Evolutionary conservation across 495 filamentous ascomycete genomes (phyloP), one percentile per base, ranked within the genome.

Genomic region (Penicillium subrubescens): DNA sequence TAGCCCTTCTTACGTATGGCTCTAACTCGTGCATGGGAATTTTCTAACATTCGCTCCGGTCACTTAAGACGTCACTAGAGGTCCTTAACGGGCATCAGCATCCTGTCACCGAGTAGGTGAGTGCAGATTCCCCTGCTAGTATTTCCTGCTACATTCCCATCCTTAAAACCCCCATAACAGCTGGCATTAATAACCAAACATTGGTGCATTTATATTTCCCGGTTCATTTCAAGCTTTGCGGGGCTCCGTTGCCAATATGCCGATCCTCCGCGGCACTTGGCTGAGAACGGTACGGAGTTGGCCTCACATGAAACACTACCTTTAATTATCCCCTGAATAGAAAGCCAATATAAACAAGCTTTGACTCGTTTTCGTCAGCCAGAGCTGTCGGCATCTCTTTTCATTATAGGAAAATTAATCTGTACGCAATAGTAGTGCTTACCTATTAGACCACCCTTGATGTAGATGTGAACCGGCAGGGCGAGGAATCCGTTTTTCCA

Each of bases 141-240:
- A 41, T 10, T 54, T 27, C 17, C 27, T 34, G 29, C 2, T 5
- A n/a, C 29, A 34, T 8, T 1, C 12, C 8, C 5, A 33, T 54
- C 51, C 3, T 34, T 29, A 54, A 15, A 17, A 53, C n/a, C 10
- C 14, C 29, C 52, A 34, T 10, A 31, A 55, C 3, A 55, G 5
- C 2, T 8, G 5, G 12, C 15, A 29, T 31, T 15, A 31, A 52
- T 52, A 52, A 29, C 15, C 14, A 31, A 31, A 35, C 17, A 56
- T 35, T 56, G 31, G 53, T 56, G 53, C 53, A 56, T 37, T 56
- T 56, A 56, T 37, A 34, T 37, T 27, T 37, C 31, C 53, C 33
- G 33, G 37, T 27, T 34, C 71, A 33, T 56, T 19, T 61, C 12
- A 48, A 44, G n/a, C 51, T 62, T 62, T 41, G 60, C 60, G 37